Percentiles rank a stretch among this genome's conserved stretches.
phyloP scores from a whole-genome alignment of 768 basidiomycete genomes.

The Coprinellus micaceus region DNA sequence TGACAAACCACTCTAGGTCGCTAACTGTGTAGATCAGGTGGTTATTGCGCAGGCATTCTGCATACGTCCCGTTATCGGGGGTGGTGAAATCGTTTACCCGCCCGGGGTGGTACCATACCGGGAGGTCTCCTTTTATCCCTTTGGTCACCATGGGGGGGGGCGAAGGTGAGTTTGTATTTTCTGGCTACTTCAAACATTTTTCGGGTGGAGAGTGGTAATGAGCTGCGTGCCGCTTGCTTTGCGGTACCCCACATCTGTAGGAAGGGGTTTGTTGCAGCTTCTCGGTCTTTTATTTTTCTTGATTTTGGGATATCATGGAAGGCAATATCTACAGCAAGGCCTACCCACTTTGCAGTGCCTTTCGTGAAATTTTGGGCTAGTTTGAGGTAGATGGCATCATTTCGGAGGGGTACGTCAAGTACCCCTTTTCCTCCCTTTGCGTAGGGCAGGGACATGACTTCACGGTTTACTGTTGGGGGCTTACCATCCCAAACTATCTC shows the following conservation, averaged over 20 bases:
- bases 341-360: conserved; percentile 15
- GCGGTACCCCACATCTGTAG: neutral
- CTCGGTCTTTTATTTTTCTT: neutral
- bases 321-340: conserved; percentile 4
- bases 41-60: neutral
- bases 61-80: neutral
- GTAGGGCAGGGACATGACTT: conserved; percentile 9
- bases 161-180: neutral
- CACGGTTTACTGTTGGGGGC: neutral
- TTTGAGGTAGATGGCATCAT: conserved; percentile 20
- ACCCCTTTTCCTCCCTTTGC: conserved; percentile 12
- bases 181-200: neutral
- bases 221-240: neutral
- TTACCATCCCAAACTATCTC: conserved; percentile 23
- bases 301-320: neutral
- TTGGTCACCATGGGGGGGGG: neutral
- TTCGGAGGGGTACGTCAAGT: conserved; percentile 19
- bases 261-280: neutral
- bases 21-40: neutral
- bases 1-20: neutral
- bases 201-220: neutral
- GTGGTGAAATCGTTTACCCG: neutral
- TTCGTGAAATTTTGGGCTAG: conserved; percentile 15
- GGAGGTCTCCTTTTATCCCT: neutral
- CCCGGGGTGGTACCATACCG: neutral